Base-by-base conservation (phyloP, 164 flowering plant genomes). In the Vitis vinifera region DNA sequence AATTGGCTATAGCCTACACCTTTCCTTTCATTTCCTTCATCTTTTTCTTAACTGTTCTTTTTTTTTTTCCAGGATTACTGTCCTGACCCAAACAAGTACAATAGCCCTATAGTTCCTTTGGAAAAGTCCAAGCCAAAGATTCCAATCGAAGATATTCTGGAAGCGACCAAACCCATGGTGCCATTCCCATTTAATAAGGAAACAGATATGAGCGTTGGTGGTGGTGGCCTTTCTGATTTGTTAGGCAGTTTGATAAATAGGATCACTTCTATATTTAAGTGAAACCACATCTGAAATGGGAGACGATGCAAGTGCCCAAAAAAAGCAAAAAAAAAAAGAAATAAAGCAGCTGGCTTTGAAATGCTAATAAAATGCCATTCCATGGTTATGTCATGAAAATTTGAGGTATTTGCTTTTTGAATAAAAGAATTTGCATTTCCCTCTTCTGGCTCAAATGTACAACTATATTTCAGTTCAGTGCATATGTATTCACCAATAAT, bases 141-240 rank as follows among this genome's bases (percentile, higher is more conserved):
- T 68, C 70, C 89, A 44, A 73, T 84, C 29, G 89, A 87, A 51
- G 85, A 79, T 8, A 80, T 89, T 60, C 55, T 90, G 58, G 87
- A 87, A 71, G 96, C 96, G 69, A 85, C 93, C 6, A 66, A 88
- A 66, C 83, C 85, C 37, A 62, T 78, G 68, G 61, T 75, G 71
- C 91, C 91, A 70, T 85, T 81, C 77, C 85, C 87, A 50, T 91
- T 89, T 78, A 79, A 85, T 55, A 30, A 78, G 61, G 86, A 85
- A 78, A 80, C 93, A 51, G 97, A 91, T 70, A 78, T 83, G 85
- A 70, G 67, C 8, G 81, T 87, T 61, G 85, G 81, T 10, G 85
- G 81, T 7, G 80, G 81, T 17, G 64, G 67, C 58, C 49, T 73
- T 31, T 70, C 72, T 57, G 79, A 78, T 49, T 68, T 51, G 60